Percentiles rank a stretch among this genome's conserved stretches.
These are phyloP conservation scores for Rhododendron williamsianum DNA, from an alignment of 148 eudicot genomes.

Conservation along the genomic window DNA sequence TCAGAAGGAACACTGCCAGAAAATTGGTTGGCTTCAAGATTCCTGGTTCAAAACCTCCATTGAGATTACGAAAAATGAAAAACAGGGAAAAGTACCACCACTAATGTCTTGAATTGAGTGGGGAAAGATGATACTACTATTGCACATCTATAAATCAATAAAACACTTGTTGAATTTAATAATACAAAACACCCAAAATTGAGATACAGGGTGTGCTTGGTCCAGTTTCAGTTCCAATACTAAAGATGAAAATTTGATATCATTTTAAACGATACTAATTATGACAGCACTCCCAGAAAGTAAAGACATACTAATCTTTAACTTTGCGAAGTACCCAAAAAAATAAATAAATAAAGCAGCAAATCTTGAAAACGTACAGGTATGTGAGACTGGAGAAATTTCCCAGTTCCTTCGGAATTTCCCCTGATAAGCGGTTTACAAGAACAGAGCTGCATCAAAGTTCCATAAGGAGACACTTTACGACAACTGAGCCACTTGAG, in stretches of 20 bases:
- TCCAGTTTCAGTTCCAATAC: conserved; percentile 9
- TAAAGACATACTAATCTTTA: background rate
- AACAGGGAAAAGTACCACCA: background rate
- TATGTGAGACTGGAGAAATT: conserved; percentile 50
- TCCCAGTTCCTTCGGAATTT: conserved; percentile 55
- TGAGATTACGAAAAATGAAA: conserved; percentile 8
- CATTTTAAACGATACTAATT: background rate
- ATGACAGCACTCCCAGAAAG: background rate
- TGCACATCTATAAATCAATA: background rate
- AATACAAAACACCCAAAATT: background rate
- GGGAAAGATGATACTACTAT: background rate
- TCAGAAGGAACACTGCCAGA: conserved; percentile 51
- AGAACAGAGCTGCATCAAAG: conserved; percentile 58
- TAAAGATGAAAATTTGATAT: background rate
- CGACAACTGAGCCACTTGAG: too few species aligned
- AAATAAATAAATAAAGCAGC: too few species aligned
- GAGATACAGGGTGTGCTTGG: background rate
- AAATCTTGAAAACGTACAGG: conserved; percentile 38
- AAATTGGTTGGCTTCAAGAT: conserved; percentile 60
- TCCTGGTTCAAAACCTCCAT: conserved; percentile 26
- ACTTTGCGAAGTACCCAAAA: too few species aligned
- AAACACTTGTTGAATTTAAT: background rate
- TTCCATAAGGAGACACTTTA: background rate
- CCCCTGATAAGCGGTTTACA: conserved; percentile 63
- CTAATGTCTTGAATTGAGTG: background rate